A percentile compares a stretch with the other conserved stretches of the same genome.
Conservation (phyloP, 306 rosid genomes). For the Astragalus glycyphyllos region DNA sequence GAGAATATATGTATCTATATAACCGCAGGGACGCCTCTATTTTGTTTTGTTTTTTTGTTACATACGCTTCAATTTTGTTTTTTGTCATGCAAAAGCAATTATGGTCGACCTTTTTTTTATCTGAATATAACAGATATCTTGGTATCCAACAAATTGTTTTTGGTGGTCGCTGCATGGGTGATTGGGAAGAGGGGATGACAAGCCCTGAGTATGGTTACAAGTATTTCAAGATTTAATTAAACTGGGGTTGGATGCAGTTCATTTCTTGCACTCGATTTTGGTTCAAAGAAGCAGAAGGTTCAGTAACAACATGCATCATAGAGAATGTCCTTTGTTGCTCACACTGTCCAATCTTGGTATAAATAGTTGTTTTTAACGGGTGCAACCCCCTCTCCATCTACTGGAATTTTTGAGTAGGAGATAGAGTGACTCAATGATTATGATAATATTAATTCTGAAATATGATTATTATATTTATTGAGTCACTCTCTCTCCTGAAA, state of each 20-base stretch:
- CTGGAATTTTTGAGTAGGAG: no score
- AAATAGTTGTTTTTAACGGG: no score
- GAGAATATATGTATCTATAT: neutral
- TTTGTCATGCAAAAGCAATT: slow-evolving; percentile 31
- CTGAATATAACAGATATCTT: slow-evolving; percentile 62
- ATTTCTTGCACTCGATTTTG: slow-evolving; percentile 18
- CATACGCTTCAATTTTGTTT: neutral
- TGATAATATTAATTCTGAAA: no score
- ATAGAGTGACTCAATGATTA: no score
- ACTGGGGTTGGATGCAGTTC: slow-evolving; percentile 26
- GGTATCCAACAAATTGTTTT: slow-evolving; percentile 89
- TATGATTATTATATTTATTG: no score
- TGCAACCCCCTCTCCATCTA: no score
- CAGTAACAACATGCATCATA: slow-evolving; percentile 6
- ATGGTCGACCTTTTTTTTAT: slow-evolving; percentile 14
- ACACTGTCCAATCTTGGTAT: no score
- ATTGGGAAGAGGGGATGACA: slow-evolving; percentile 97
- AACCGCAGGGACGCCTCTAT: neutral
- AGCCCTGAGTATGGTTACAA: slow-evolving; percentile 80
- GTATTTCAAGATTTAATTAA: slow-evolving; percentile 76
- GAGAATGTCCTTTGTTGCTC: neutral
- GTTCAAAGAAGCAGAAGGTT: slow-evolving; percentile 4
- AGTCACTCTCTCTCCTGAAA: no score
- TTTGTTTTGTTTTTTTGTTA: neutral
- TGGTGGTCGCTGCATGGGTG: slow-evolving; percentile 85